A percentile compares a stretch with the other conserved stretches of the same genome.
Evolutionary conservation across 208 protist genomes (phyloP).

Genomic region (Novymonas esmeraldas): DNA sequence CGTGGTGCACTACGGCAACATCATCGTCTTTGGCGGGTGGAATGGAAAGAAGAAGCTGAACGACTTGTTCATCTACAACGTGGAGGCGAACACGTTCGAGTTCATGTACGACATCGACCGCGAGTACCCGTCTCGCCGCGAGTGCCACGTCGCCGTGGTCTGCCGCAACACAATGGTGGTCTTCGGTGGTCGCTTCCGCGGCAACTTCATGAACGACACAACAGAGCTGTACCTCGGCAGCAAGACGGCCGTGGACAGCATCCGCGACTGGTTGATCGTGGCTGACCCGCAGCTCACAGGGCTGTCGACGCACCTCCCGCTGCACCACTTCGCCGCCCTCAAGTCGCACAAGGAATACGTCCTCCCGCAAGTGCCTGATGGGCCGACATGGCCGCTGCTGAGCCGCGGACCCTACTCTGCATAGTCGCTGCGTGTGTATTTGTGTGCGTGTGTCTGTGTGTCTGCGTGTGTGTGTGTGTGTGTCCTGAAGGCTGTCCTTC

Average conservation of each 20-base stretch:
- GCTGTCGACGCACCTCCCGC: conserved; percentile 36
- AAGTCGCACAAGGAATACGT: conserved; percentile 24
- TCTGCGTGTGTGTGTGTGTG: background rate
- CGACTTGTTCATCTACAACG: conserved; percentile 84
- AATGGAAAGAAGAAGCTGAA: conserved; percentile 90
- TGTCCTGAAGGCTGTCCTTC: background rate
- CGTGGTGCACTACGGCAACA: conserved; percentile 79
- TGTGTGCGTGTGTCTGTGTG: background rate
- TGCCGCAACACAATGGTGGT: conserved; percentile 90
- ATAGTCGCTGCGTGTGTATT: background rate
- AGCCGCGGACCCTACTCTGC: background rate
- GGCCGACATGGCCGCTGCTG: background rate
- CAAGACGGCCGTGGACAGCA: conserved; percentile 50
- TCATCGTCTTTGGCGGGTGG: conserved; percentile 90
- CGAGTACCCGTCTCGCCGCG: conserved; percentile 74
- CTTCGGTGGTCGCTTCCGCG: conserved; percentile 89
- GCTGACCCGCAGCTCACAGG: conserved; percentile 30
- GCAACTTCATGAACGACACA: conserved; percentile 86
- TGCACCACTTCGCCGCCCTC: conserved; percentile 33
- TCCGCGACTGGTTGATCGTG: conserved; percentile 65
- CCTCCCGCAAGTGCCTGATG: conserved; percentile 3
- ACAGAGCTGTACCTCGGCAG: conserved; percentile 74
- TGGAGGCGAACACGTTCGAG: conserved; percentile 79
- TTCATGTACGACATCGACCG: conserved; percentile 60
- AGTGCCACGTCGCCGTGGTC: conserved; percentile 86